Base-by-base conservation (phyloP, 352 stramenopile species). In the Globisporangium alternatum region DNA sequence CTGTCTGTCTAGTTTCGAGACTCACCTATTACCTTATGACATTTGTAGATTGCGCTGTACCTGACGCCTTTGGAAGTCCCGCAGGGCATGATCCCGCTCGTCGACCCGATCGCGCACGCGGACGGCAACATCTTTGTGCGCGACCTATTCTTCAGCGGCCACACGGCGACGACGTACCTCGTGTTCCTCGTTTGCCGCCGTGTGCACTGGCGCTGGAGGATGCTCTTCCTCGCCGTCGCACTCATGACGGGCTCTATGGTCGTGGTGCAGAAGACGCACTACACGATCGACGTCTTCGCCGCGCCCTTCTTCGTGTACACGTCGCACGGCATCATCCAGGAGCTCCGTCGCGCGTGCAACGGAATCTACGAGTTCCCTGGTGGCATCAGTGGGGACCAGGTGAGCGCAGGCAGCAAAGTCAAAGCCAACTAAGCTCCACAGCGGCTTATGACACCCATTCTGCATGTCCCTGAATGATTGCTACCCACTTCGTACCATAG, bases 71-170 rank as follows among this genome's bases (percentile, higher is more conserved):
- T 81, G 0, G 71, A 79, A 58, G 66, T 64, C 1, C 74, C 71
- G 2, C 31, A 44, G 0, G 69, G 62, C 1, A 73, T 66, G 13
- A 63, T 78, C 3, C 66, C 71, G 7, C 66, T 81, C 51, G 68
- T 70, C 5, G 63, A 74, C 4, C 70, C 73, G 7, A 64, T 80
- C 53, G 70, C 70, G 4, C 66, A 74, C 25, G 43, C 62, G 1
- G 68, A 76, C 13, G 73, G 68, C 12, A 62, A 52, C 2, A 56
- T 72, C 21, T 58, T 80, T 17, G 70, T 80, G 21, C 62, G 68
- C 31, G 70, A 77, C 44, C 56, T 80, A 19, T 77, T 80, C 54
- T 80, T 80, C 60, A 78, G 70, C 21, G 70, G 70, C 43, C 73
- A 77, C 56, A 80, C 70, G 1, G 70, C 72, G 1, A 75, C 68